phyloP scores from a whole-genome alignment of 768 basidiomycete genomes.

The Tephrocybe rancida region DNA sequence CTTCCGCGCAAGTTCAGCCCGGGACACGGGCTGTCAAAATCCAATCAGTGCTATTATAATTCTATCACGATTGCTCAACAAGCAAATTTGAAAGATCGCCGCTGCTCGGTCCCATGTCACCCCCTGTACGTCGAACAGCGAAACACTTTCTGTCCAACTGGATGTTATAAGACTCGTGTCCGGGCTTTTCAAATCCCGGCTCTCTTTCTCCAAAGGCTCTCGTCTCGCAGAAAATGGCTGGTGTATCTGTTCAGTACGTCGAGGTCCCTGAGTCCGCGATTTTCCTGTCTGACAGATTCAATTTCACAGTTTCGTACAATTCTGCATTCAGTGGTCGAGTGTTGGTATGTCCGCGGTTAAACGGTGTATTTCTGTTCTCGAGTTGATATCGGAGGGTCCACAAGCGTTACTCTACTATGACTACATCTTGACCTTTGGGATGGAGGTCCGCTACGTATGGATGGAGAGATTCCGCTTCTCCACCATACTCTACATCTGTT shows the following conservation, averaged over 20 bases:
- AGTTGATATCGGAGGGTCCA: not conserved
- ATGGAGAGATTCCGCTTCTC: constrained; percentile 24
- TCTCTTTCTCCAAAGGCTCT: too few species aligned
- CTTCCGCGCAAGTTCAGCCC: too few species aligned
- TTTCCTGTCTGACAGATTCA: not conserved
- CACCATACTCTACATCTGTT: constrained; percentile 28
- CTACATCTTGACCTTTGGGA: constrained; percentile 26
- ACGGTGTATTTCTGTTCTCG: not conserved
- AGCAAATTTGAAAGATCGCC: too few species aligned
- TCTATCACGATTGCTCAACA: too few species aligned
- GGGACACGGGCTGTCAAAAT: too few species aligned
- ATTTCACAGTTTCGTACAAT: constrained; percentile 9
- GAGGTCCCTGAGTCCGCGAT: not conserved
- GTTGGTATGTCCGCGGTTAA: constrained; percentile 6
- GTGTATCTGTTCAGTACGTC: not conserved
- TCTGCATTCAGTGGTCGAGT: constrained; percentile 20
- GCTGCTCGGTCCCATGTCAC: too few species aligned
- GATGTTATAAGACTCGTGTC: too few species aligned
- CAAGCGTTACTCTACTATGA: constrained; percentile 28
- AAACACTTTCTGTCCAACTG: too few species aligned
- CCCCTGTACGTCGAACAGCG: too few species aligned
- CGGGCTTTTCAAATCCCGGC: too few species aligned
- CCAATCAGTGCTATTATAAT: too few species aligned
- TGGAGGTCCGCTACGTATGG: constrained; percentile 29
- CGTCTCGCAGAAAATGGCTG: not conserved